Evolutionary conservation across 371 early-diverging fungal species (phyloP), one percentile per base, ranked within the genome.

Genomic region (Lichtheimia ramosa): DNA sequence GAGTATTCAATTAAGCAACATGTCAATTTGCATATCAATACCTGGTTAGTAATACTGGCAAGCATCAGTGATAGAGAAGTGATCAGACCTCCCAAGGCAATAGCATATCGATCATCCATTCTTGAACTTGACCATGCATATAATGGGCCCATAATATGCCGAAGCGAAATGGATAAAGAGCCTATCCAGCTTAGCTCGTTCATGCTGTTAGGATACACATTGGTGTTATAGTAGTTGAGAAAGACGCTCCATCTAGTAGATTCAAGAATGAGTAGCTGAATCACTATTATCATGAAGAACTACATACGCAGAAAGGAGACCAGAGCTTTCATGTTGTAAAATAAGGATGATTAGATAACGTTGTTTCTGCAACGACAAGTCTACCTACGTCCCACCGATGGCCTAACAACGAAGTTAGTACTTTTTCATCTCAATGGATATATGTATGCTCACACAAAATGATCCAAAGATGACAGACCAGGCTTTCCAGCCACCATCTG

Each of bases 21-120:
- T 16, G 12, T 20, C 12, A 21, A 27, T n/a, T 43, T 54, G 12
- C 1, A 12, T 3, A 2, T 5, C 12, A 16, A 20, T 59, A 64
- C 64, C 20, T 39, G 51, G 15, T 54, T 43, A 1, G 64, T 59
- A 21, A 64, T 59, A 64, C 64, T 64, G 28, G 64, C 64, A 25
- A 64, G 55, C 46, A 64, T 59, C 34, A 59, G 70, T 0, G 86
- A 86, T 10, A 78, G 63, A 5, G 85, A 74, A 34, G 81, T 79
- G 18, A 79, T 53, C 43, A 86, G 63, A 27, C 67, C 64, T 8
- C 80, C 43, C 14, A 28, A 25, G 18, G 21, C 48, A 20, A 63
- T 48, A 13, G 48, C 51, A 14, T 20, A 46, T 28, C 63, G 63
- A 28, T 57, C 53, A 23, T 56, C 64, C 7, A 58, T 23, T n/a